Base-by-base conservation (phyloP, 805 yeast genomes). In the Pichia rugopelliculosa region DNA sequence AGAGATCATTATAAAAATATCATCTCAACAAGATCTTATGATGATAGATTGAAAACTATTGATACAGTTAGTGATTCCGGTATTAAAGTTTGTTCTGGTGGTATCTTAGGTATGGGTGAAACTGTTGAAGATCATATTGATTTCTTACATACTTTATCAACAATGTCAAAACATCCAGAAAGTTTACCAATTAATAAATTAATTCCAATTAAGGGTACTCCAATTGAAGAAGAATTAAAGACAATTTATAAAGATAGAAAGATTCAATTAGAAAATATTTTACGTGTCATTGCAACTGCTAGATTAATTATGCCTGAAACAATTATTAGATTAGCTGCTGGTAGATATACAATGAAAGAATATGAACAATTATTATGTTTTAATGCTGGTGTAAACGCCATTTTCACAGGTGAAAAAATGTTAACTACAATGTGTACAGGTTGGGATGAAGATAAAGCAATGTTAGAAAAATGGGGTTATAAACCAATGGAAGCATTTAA, bases 381-480 rank as follows among this genome's bases (percentile, higher is more conserved):
- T 62, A 73, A 82, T 78, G 79, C 83, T 30, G 93, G 93, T 18
- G 80, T 82, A 54, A 85, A 85, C 63, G 89, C 91, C 18, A 80
- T 85, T 37, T 85, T 85, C 64, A 85, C 90, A 0, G 93, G 93
- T 34, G 82, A 84, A 61, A 77, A 75, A 54, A 85, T 85, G 91
- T 67, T 85, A 48, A 85, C 93, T 2, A 86, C 93, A 4, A 78
- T 80, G 79, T 84, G 91, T 60, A 82, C 78, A 55, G 89, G 88
- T 7, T 85, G 91, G 90, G 87, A 84, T 41, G 90, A 84, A 56
- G 93, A 85, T 59, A 82, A 74, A 49, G 73, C 64, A 9, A 77
- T 85, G 87, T 66, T 85, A 26, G 60, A 65, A 7, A 78, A 74
- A 56, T 85, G 90, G 90, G 93, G 93, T 0, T 51, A 51, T 36